These are phyloP conservation scores for Striga hermonthica DNA, from an alignment of 305 asterid genomes.

Conservation along the genomic window DNA sequence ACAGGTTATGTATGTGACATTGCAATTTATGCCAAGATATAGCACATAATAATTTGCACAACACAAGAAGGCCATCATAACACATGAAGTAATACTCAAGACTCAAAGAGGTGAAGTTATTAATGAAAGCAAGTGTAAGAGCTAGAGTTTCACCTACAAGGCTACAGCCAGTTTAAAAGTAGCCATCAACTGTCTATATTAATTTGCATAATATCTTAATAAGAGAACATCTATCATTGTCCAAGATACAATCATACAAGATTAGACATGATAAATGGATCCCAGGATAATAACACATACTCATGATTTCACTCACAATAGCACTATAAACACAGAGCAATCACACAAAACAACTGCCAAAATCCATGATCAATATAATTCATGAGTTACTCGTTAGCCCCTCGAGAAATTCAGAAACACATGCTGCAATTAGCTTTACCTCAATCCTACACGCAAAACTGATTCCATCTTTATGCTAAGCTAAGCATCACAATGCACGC, in stretches of 20 bases:
- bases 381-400: background rate
- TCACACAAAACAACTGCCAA: background rate
- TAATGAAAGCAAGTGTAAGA: background rate
- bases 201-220: background rate
- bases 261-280: constrained; percentile 4
- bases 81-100: background rate
- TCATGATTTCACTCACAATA: background rate
- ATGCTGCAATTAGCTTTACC: background rate
- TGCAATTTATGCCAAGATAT: constrained; percentile 17
- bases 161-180: background rate
- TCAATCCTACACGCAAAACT: background rate
- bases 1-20: background rate
- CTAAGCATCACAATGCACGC: background rate
- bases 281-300: constrained; percentile 1
- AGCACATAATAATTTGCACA: constrained; percentile 5
- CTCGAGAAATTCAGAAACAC: background rate
- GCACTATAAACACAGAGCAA: background rate
- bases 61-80: background rate
- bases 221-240: constrained; percentile 2
- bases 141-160: too few relatives aligned
- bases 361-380: constrained; percentile 2
- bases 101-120: background rate
- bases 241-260: constrained; percentile 7
- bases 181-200: background rate
- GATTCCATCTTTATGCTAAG: constrained; percentile 14